Evolutionary conservation across 179 eudicot genomes (phyloP), one percentile per base, ranked within the genome.

Genomic region (Sideroxylon spinosum): DNA sequence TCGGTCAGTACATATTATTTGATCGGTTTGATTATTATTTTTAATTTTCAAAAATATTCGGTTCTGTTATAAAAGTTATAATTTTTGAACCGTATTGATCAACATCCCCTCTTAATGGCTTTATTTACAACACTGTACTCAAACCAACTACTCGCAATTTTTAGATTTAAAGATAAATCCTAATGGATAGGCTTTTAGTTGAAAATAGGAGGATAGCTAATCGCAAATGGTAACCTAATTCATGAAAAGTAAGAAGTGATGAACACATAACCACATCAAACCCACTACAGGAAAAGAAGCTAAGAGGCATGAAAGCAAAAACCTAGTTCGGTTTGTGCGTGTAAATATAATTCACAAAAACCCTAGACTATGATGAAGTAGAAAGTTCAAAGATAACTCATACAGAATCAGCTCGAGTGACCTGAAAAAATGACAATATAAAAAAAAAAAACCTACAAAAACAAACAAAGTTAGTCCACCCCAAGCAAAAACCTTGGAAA

Each of bases 381-480:
- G 19, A 12, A 65, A 65, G 10, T 10, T 67, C 29, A 10, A 60
- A 46, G 13, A 61, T 75, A 75, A 68, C 77, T 75, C 77, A 75
- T 75, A 23, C 49, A 7, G 68, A 74, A 60, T 75, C 68, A 60
- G 19, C 48, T 22, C 29, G 44, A 60, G n/a, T 29, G 68, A 49
- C 46, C 25, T 0, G 3, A 7, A 44, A 3, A 44, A 60, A 23
- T 13, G 19, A 7, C 22, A 25, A 7, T 8, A 7, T 22, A 6
- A 6, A n/a, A 13, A 1, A 4, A 0, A 26, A 22, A 17, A 6
- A 49, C 11, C 74, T 70, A 59, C 53, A 70, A 37, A 68, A 68
- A 16, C 10, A 8, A 53, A 37, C 44, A 3, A 37, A 37, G 44
- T 37, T 37, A 37, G 44, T 10, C 10, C 50, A 26, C 48, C 48